Base-by-base conservation (phyloP, 768 basidiomycete species). In the Ramaria rubella region DNA sequence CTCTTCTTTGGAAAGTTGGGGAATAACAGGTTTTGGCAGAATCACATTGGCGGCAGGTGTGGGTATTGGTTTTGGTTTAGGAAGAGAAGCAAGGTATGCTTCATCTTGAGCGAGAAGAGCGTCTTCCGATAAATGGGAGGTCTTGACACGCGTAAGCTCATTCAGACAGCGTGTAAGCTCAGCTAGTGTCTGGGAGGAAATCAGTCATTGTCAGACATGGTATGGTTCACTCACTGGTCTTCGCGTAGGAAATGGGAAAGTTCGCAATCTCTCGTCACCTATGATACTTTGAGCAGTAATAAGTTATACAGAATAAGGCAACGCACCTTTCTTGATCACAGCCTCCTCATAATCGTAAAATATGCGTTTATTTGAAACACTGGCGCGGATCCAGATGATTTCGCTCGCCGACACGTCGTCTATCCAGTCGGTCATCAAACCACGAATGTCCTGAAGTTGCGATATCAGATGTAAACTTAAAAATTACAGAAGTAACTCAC, bases 161-260 rank as follows among this genome's bases (percentile, higher is more conserved):
- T 81, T 72, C 45, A 96, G 82, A 67, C 94, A 94, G 19, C 96
- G 87, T 3, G 79, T 56, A 21, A 98, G 79, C 69, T 99, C 96
- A 2, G 90, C 81, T 73, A 92, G 88, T 0, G 95, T 99, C 90
- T 95, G 59, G 2, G 3, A 21, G 19, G 8, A 14, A 9, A 9
- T 36, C 12, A 23, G 49, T 14, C 15, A 4, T 5, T 51, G 51
- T 11, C 8, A 30, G 15, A 30, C 19, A 42, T 29, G 31, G 23
- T 27, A 34, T 19, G 43, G 48, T 26, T 19, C n/a, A 75, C 88
- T 58, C 70, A 94, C 93, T 14, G 96, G 95, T 62, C 96, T 80
- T 38, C 94, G 85, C 1, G 96, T 99, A 3, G 94, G 94, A 71
- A 99, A 99, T 0, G 94, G 94, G 70, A 95, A 98, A 0, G 86